These are phyloP conservation scores for Podospora pseudopauciseta DNA, from an alignment of 495 filamentous ascomycete species.

Conservation along the genomic window DNA sequence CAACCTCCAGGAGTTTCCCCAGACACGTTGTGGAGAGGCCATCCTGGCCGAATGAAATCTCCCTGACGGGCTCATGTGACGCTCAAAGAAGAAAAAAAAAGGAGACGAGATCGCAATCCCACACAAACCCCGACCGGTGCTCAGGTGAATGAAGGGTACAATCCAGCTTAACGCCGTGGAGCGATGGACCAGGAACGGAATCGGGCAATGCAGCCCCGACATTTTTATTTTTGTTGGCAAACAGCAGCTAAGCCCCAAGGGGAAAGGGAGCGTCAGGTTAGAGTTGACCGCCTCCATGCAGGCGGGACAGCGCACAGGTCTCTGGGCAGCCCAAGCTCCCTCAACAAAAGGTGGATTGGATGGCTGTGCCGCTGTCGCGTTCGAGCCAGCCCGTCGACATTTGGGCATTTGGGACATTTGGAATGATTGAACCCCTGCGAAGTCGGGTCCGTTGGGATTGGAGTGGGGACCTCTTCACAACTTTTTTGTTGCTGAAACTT, in stretches of 20 bases:
- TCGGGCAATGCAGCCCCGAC: slow-evolving; percentile 14
- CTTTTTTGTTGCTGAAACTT: neutral
- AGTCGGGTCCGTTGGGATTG: slow-evolving; percentile 16
- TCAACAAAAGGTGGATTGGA: slow-evolving; percentile 24
- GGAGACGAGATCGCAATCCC: neutral
- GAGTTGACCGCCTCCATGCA: slow-evolving; percentile 24
- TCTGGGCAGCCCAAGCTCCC: slow-evolving; percentile 30
- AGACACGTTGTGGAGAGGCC: neutral
- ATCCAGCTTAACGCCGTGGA: neutral
- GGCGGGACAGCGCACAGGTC: slow-evolving; percentile 11
- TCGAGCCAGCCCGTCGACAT: slow-evolving; percentile 2
- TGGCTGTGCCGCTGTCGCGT: slow-evolving; percentile 13
- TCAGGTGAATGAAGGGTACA: neutral
- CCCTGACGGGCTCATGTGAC: neutral
- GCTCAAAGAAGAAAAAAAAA: neutral
- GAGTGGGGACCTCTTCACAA: slow-evolving; percentile 7
- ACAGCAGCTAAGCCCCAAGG: slow-evolving; percentile 17
- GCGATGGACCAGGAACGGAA: slow-evolving; percentile 1
- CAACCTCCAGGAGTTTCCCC: neutral
- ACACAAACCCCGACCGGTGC: neutral
- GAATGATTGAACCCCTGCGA: slow-evolving; percentile 6
- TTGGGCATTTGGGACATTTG: neutral
- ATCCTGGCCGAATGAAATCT: neutral
- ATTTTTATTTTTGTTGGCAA: slow-evolving; percentile 25
- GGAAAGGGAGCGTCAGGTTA: slow-evolving; percentile 11